Percentiles rank a stretch among this genome's conserved stretches.
These are phyloP conservation scores for Gossypium trilobum DNA, from an alignment of 441 rosid species.

Conservation along the genomic window DNA sequence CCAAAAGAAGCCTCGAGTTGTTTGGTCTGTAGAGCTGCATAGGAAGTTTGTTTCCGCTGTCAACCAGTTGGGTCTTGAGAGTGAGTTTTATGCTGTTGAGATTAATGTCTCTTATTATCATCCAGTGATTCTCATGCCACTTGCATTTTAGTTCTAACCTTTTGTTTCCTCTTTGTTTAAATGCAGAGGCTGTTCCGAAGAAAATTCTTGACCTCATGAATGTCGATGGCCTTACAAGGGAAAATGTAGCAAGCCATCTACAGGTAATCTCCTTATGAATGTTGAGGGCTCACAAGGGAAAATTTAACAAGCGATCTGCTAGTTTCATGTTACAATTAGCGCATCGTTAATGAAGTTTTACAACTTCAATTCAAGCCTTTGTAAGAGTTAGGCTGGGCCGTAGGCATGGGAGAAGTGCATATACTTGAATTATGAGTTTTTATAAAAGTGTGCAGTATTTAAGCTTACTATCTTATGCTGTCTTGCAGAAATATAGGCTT, in stretches of 20 bases:
- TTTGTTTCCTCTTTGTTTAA: neutral
- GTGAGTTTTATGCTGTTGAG: constrained; percentile 37
- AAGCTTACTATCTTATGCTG: constrained; percentile 16
- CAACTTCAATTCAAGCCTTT: no score
- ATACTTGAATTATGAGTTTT: no score
- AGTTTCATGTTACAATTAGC: neutral
- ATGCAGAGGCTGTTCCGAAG: constrained; percentile 90
- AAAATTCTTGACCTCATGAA: constrained; percentile 90
- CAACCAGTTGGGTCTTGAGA: constrained; percentile 72
- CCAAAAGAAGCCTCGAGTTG: constrained; percentile 85
- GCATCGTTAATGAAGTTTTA: no score
- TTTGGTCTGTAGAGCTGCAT: constrained; percentile 83
- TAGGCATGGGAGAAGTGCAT: no score
- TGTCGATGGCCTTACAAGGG: constrained; percentile 82
- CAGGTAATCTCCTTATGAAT: constrained; percentile 42
- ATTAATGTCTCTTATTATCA: neutral
- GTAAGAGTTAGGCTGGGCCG: no score
- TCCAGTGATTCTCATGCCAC: neutral
- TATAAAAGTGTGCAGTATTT: neutral
- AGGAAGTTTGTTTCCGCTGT: constrained; percentile 79
- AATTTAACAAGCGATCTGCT: neutral
- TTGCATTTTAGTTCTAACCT: neutral
- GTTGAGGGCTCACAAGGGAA: neutral
- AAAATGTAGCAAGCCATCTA: constrained; percentile 95
- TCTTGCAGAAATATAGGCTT: constrained; percentile 78